Percentiles rank a stretch among this genome's conserved stretches.
Conservation (phyloP, 768 basidiomycete species). For the Mycena olivaceomarginata region DNA sequence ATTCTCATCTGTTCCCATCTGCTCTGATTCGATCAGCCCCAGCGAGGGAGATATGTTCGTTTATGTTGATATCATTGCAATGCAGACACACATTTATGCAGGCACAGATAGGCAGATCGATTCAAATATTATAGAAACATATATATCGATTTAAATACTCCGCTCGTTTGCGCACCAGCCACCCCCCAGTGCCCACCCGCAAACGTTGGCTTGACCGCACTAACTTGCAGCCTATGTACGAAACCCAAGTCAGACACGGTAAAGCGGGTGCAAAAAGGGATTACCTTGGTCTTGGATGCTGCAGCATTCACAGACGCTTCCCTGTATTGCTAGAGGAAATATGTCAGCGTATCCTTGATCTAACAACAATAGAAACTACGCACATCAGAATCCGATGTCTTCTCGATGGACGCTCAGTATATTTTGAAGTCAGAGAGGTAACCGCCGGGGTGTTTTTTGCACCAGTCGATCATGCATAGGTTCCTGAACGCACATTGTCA, state of each 20-base stretch:
- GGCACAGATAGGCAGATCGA: not conserved
- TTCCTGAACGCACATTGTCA: not conserved
- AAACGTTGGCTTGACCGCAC: not conserved
- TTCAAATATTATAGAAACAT: not conserved
- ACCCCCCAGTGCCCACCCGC: not conserved
- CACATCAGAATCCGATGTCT: not conserved
- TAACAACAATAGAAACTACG: not conserved
- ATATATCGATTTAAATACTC: not conserved
- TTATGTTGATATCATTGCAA: not conserved
- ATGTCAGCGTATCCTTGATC: not conserved
- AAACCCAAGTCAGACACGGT: not conserved
- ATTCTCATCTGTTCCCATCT: not conserved
- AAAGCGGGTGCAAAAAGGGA: not conserved
- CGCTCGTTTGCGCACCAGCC: not conserved
- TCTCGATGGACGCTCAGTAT: not conserved
- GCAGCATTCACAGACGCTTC: not conserved
- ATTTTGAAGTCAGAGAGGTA: not conserved
- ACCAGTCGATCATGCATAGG: constrained; percentile 8
- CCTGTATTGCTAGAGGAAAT: not conserved
- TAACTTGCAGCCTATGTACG: not conserved
- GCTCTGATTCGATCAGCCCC: not conserved
- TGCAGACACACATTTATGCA: not conserved
- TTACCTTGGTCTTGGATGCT: constrained; percentile 6
- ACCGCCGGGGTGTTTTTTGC: not conserved
- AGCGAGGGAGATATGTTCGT: constrained; percentile 1